Base-by-base conservation (phyloP, 345 rosid genomes). In the Gossypium arboreum region DNA sequence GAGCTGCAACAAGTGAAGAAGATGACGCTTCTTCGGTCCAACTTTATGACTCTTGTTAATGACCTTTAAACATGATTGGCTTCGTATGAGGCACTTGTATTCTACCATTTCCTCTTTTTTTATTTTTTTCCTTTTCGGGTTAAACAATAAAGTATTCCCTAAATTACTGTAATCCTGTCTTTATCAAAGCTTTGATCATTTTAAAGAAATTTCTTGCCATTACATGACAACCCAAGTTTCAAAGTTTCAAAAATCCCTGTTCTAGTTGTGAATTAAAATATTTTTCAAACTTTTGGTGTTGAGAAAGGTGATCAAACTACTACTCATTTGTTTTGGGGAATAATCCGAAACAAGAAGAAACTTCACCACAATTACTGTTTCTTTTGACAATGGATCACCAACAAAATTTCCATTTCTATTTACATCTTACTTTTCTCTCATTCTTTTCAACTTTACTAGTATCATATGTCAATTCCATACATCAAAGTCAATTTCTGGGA, bases 1-100 rank as follows among this genome's bases (percentile, higher is more conserved):
- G 47, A 52, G 45, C 73, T 10, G 16, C 72, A 57, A 57, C 61
- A 56, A 48, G 51, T 7, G 79, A 80, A 62, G 83, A 81, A 65
- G 84, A n/a, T 6, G 84, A 80, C 77, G 57, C 9, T 39, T 9
- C 24, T 70, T 13, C 27, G 79, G 90, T 76, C 84, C 72, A 75
- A 72, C 41, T 45, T 34, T 17, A 41, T 8, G 69, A 69, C 74
- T 59, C 55, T 1, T 68, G 39, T 29, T 48, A 57, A 29, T 67
- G 39, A 6, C 22, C 67, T 20, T 24, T 43, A 25, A 58, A 50
- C 59, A 25, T 16, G 12, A 45, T 22, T 13, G 75, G 41, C 55
- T 65, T 62, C 72, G 58, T 45, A 60, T 41, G 63, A 12, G 43
- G 52, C 44, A 71, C 2, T 60, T 27, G 58, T 16, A 73, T 48